These are phyloP conservation scores for Claviceps fusiformis DNA, from an alignment of 2,329 filamentous ascomycete genomes.

Conservation along the genomic window DNA sequence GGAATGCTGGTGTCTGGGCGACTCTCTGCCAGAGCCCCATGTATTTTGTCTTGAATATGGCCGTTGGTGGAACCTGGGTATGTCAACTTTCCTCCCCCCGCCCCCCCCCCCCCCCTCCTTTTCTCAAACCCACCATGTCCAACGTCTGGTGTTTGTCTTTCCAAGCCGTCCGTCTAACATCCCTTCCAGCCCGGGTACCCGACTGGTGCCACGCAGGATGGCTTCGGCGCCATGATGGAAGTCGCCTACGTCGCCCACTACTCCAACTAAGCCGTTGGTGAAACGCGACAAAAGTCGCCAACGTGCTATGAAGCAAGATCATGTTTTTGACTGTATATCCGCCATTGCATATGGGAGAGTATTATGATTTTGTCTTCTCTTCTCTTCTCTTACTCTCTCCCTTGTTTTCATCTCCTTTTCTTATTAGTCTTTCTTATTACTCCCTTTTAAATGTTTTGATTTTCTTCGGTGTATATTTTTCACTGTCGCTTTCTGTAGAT, in stretches of 20 bases:
- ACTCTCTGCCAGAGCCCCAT: constrained; percentile 35
- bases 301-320: not conserved
- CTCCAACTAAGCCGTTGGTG: not conserved
- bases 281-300: too few species aligned
- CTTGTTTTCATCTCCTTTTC: not conserved
- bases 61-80: constrained; percentile 40
- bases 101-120: not conserved
- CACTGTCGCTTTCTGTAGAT: constrained; percentile 1
- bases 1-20: constrained; percentile 32
- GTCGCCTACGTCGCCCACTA: constrained; percentile 36
- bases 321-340: constrained; percentile 2
- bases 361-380: not conserved
- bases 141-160: too few species aligned
- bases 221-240: constrained; percentile 36
- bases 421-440: not conserved
- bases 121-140: too few species aligned
- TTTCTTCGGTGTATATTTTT: constrained; percentile 8
- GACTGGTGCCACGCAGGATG: constrained; percentile 29
- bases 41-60: constrained; percentile 41
- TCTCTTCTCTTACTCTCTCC: not conserved
- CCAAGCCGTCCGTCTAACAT: too few species aligned
- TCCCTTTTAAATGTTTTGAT: not conserved
- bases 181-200: constrained; percentile 35
- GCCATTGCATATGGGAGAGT: not conserved
- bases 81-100: too few species aligned